Base-by-base conservation (phyloP, 75 land plant genomes). In the Sequoia sempervirens region DNA sequence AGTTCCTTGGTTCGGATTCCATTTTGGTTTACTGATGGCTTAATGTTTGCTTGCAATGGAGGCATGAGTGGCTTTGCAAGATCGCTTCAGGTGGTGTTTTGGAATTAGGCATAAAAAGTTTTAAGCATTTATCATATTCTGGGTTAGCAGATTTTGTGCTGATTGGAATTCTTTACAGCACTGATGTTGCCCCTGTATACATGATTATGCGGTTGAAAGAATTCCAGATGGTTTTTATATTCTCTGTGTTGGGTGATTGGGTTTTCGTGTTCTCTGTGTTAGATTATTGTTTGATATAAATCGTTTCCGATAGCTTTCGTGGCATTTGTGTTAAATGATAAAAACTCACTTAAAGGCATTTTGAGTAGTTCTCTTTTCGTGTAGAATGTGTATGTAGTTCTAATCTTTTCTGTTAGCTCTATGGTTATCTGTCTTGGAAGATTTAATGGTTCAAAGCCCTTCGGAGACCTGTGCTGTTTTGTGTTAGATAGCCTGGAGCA, bases 1-100 rank as follows among this genome's bases (percentile, higher is more conserved):
- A 82, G 89, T 82, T 46, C 73, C 66, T 79, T 34, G 13, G 40
- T 79, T 18, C 36, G 32, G 73, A 70, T 30, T 70, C 14, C 32
- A 32, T 13, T 32, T 70, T 7, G 10, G 28, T n/a, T 68, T n/a
- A 30, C 72, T 0, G 28, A 68, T 10, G 26, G 32, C 73, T 32
- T 30, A 32, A 32, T 70, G 15, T 11, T 61, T 70, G 37, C 36
- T 32, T 32, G 15, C n/a, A 70, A 70, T 30, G 36, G 12, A 32
- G 73, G 72, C n/a, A 10, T 30, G 28, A 1, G 23, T n/a, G 2
- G 32, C 73, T 70, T 28, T 70, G 73, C 36, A 30, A 32, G 73
- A 70, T 70, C 36, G 15, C 15, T 30, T 70, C 36, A 32, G 73
- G 73, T 12, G 73, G 13, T 70, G 73, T 28, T 23, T 0, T 5